Evolutionary conservation across 2,329 filamentous ascomycete genomes (phyloP).

Genomic region (Fusarium tjaetaba): DNA sequence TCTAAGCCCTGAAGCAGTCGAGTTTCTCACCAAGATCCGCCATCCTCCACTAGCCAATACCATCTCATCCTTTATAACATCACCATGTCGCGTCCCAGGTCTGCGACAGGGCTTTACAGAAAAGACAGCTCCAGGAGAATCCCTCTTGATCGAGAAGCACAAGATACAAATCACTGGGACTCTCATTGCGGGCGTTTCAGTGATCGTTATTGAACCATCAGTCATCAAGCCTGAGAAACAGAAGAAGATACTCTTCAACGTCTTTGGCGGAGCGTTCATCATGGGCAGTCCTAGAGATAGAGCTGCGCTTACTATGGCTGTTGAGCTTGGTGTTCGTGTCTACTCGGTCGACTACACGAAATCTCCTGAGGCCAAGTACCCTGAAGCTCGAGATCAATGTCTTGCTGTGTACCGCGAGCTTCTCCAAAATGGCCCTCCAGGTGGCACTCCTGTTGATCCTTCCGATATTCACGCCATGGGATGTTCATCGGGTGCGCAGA

Average conservation of each 20-base stretch:
- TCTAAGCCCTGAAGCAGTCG: background rate
- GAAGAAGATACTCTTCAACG: background rate
- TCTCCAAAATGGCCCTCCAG: background rate
- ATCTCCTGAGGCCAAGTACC: background rate
- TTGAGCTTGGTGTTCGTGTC: background rate
- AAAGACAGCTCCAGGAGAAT: background rate
- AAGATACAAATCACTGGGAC: rapidly evolving
- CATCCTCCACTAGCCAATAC: background rate
- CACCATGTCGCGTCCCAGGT: background rate
- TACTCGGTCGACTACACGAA: background rate
- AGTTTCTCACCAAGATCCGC: background rate
- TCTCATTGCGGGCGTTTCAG: background rate
- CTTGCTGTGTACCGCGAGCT: background rate
- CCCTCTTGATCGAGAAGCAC: rapidly evolving
- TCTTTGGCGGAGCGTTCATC: background rate
- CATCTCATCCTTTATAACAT: background rate
- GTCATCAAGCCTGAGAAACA: background rate
- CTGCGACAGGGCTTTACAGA: background rate
- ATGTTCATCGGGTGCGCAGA: background rate
- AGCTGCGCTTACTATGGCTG: background rate
- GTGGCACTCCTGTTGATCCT: rapidly evolving
- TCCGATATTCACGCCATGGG: background rate
- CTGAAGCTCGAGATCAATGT: background rate
- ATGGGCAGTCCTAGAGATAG: background rate
- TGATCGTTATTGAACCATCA: background rate